These are phyloP conservation scores for Perkinsus marinus DNA, from an alignment of 169 alveolate species.

Conservation along the genomic window DNA sequence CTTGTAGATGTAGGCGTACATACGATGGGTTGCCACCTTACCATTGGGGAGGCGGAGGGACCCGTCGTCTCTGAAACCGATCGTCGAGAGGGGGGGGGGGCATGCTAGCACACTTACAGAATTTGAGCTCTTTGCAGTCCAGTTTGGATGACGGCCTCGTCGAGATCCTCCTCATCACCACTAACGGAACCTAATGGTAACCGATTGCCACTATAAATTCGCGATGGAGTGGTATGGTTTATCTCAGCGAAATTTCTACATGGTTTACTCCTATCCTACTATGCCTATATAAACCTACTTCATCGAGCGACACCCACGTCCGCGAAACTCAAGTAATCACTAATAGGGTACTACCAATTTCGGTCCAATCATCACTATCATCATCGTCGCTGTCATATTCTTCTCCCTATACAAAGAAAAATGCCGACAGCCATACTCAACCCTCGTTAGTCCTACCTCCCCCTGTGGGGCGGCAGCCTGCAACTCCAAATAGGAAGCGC, in stretches of 20 bases:
- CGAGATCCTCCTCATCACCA: background rate
- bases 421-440: background rate
- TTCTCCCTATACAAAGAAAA: background rate
- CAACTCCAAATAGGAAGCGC: background rate
- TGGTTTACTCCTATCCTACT: too few relatives aligned
- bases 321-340: too few relatives aligned
- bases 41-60: background rate
- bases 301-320: too few relatives aligned
- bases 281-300: too few relatives aligned
- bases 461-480: background rate
- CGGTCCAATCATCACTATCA: background rate
- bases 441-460: background rate
- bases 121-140: background rate
- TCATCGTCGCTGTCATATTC: background rate
- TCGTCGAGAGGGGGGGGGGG: background rate
- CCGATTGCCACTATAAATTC: too few relatives aligned
- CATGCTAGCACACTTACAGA: background rate
- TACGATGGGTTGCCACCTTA: background rate
- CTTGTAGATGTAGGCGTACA: background rate
- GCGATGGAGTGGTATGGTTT: too few relatives aligned
- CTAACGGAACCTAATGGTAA: background rate
- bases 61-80: background rate
- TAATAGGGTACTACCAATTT: background rate
- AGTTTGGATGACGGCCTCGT: background rate
- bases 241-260: too few relatives aligned